phyloP scores from a whole-genome alignment of 176 grass and related monocot genomes.

The Pontederia paniculata region DNA sequence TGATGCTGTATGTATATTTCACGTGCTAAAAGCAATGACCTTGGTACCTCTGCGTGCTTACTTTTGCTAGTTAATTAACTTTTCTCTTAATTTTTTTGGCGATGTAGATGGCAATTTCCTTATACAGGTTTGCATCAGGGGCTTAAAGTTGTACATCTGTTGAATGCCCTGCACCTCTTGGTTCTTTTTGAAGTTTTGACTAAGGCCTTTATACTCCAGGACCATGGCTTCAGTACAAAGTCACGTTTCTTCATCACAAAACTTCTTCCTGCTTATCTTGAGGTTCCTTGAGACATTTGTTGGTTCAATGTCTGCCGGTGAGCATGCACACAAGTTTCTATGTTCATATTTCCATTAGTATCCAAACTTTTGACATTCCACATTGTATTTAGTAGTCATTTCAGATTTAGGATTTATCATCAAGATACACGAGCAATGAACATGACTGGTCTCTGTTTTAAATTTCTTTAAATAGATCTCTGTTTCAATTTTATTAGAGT shows the following conservation, averaged over 20 bases:
- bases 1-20: conserved; percentile 62
- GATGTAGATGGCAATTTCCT: conserved; percentile 94
- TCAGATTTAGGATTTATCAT: too few species aligned
- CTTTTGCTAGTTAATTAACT: neutral
- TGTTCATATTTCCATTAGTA: neutral
- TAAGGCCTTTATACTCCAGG: conserved; percentile 32
- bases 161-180: conserved; percentile 4
- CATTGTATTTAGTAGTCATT: too few species aligned
- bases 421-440: too few species aligned
- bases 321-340: neutral
- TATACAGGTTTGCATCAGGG: conserved; percentile 55
- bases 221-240: conserved; percentile 95
- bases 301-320: conserved; percentile 95
- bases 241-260: conserved; percentile 56
- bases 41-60: neutral
- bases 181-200: conserved; percentile 14
- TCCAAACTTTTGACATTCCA: neutral
- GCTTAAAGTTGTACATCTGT: neutral
- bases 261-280: conserved; percentile 76
- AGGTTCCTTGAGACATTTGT: conserved; percentile 98
- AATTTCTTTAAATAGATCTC: neutral
- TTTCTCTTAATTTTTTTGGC: neutral
- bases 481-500: neutral
- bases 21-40: neutral
- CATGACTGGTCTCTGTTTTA: neutral